These are phyloP conservation scores for Extremus antarcticus DNA, from an alignment of 495 filamentous ascomycete species.

Conservation along the genomic window DNA sequence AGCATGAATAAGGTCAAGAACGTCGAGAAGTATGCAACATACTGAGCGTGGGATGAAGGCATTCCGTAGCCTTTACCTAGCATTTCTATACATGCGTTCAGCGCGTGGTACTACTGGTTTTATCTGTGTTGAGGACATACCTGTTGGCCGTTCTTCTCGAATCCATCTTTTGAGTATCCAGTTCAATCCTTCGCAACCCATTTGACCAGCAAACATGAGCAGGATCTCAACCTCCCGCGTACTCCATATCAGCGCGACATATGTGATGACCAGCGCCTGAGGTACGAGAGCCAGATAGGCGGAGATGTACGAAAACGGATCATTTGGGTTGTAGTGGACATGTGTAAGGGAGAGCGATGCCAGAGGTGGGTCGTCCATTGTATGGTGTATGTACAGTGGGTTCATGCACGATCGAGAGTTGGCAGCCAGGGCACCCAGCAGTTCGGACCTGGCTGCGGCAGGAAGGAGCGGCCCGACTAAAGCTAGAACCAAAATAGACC, in stretches of 20 bases:
- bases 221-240: conserved; percentile 83
- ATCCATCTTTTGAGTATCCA: conserved; percentile 81
- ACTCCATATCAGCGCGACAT: conserved; percentile 79
- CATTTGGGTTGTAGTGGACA: conserved; percentile 88
- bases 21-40: conserved; percentile 77
- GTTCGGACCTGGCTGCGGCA: too few relatives aligned
- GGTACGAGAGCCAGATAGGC: conserved; percentile 91
- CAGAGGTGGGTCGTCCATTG: conserved; percentile 50
- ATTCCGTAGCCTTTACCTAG: conserved; percentile 93
- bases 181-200: conserved; percentile 90
- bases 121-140: conserved; percentile 33
- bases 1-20: conserved; percentile 73
- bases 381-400: too few relatives aligned
- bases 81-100: conserved; percentile 45
- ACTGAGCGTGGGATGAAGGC: conserved; percentile 97
- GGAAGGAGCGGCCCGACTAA: too few relatives aligned
- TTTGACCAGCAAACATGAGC: conserved; percentile 83
- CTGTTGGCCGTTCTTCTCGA: conserved; percentile 76
- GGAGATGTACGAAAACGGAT: conserved; percentile 73
- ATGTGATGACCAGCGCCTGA: conserved; percentile 79
- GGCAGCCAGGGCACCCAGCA: too few relatives aligned
- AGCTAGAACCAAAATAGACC: too few relatives aligned
- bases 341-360: conserved; percentile 90
- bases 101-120: background rate
- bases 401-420: too few relatives aligned